Conservation (phyloP, 805 yeast genomes). For the Candida dajiaensis region DNA sequence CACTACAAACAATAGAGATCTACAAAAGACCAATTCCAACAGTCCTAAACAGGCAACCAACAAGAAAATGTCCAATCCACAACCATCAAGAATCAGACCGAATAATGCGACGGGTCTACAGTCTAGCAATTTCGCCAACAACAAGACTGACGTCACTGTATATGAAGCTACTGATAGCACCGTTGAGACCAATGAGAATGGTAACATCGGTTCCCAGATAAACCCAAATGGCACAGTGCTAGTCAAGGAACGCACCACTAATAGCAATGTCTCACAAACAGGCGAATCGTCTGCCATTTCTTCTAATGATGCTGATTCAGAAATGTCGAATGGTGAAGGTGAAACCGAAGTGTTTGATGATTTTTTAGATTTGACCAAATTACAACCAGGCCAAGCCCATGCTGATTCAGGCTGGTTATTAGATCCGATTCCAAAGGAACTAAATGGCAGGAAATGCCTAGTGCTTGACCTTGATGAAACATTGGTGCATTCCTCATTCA, state of each 20-base stretch:
- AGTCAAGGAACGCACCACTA: constrained; percentile 3
- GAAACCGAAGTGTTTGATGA: constrained; percentile 28
- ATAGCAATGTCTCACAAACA: not conserved
- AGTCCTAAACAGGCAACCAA: not conserved
- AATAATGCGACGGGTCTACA: not conserved
- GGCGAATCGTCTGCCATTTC: constrained; percentile 5
- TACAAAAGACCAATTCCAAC: not conserved
- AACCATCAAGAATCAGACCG: not conserved
- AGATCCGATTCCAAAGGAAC: constrained; percentile 42
- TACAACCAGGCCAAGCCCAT: constrained; percentile 69
- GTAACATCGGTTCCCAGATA: not conserved
- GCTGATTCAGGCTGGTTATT: constrained; percentile 63
- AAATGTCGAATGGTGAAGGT: constrained; percentile 21
- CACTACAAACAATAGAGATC: constrained; percentile 8
- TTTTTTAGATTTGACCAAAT: constrained; percentile 50
- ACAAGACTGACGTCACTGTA: constrained; percentile 22
- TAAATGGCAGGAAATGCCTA: constrained; percentile 72
- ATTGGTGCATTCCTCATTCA: constrained; percentile 91
- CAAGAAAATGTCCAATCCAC: not conserved
- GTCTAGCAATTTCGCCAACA: not conserved
- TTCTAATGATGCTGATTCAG: constrained; percentile 16
- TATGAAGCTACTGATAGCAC: constrained; percentile 25
- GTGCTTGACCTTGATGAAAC: constrained; percentile 94
- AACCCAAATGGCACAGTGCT: not conserved
- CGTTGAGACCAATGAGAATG: constrained; percentile 5